These are phyloP conservation scores for Colletotrichum sp. DNA, from an alignment of 2,329 filamentous ascomycete genomes.

Conservation along the genomic window DNA sequence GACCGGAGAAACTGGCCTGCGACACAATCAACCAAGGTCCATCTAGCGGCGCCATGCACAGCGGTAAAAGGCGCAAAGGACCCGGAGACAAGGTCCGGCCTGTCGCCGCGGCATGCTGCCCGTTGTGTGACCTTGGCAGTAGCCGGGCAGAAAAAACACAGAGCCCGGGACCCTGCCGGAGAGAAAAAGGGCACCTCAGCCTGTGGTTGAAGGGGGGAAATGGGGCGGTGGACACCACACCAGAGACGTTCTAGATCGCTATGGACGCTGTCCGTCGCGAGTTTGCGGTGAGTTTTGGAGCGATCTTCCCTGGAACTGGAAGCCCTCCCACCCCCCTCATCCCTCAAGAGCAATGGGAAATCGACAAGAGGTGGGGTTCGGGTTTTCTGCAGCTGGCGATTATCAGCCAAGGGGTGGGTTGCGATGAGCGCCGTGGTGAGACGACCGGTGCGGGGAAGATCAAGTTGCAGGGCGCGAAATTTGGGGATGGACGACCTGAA, in stretches of 20 bases:
- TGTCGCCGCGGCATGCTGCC: background rate
- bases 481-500: background rate
- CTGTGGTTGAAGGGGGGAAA: background rate
- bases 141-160: background rate
- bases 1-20: background rate
- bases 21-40: background rate
- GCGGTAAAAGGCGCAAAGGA: background rate
- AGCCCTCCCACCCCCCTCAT: background rate
- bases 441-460: conserved; percentile 14
- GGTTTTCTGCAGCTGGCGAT: background rate
- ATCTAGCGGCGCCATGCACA: background rate
- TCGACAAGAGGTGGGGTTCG: background rate
- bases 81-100: background rate
- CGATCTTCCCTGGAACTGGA: conserved; percentile 5
- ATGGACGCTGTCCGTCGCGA: conserved; percentile 8
- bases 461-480: background rate
- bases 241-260: conserved; percentile 14
- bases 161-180: background rate
- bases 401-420: background rate
- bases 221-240: background rate
- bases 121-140: background rate
- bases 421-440: background rate
- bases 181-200: background rate
- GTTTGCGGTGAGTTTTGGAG: conserved; percentile 17
- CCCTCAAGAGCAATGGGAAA: background rate